A percentile compares a stretch with the other conserved stretches of the same genome.
These are phyloP conservation scores for Gracilariopsis chorda DNA, from an alignment of 23 red algal genomes.

Conservation along the genomic window DNA sequence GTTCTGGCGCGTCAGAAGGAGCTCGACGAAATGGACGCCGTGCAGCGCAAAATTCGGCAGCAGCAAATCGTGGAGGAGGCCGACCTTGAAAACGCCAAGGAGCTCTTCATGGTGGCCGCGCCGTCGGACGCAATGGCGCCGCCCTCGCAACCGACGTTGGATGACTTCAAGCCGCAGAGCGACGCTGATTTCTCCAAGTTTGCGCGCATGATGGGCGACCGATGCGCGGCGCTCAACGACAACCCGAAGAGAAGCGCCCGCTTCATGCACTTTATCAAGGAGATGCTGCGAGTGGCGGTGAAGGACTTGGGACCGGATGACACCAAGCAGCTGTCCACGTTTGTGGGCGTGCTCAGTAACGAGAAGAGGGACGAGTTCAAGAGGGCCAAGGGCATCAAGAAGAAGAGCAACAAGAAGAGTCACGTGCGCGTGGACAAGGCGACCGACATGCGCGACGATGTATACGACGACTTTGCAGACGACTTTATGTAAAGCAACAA, in stretches of 20 bases:
- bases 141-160: constrained; percentile 27
- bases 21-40: constrained; percentile 39
- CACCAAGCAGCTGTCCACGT: constrained; percentile 59
- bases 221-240: constrained; percentile 26
- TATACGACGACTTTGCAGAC: constrained; percentile 48
- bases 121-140: neutral
- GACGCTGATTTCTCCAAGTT: constrained; percentile 56
- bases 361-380: constrained; percentile 68
- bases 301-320: constrained; percentile 63
- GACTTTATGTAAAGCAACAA: constrained; percentile 62
- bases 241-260: constrained; percentile 43
- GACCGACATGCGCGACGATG: constrained; percentile 40
- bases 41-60: constrained; percentile 42
- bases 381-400: constrained; percentile 64
- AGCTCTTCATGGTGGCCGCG: constrained; percentile 58
- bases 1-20: constrained; percentile 50
- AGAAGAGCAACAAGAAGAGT: constrained; percentile 65
- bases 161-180: constrained; percentile 35
- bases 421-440: constrained; percentile 42
- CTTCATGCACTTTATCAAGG: constrained; percentile 70
- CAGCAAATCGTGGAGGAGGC: constrained; percentile 74
- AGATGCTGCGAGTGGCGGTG: constrained; percentile 25
- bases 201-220: constrained; percentile 44
- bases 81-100: constrained; percentile 64
- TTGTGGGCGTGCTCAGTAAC: constrained; percentile 50